phyloP scores from a whole-genome alignment of 2,329 filamentous ascomycete genomes.

The Colletotrichum filicis region DNA sequence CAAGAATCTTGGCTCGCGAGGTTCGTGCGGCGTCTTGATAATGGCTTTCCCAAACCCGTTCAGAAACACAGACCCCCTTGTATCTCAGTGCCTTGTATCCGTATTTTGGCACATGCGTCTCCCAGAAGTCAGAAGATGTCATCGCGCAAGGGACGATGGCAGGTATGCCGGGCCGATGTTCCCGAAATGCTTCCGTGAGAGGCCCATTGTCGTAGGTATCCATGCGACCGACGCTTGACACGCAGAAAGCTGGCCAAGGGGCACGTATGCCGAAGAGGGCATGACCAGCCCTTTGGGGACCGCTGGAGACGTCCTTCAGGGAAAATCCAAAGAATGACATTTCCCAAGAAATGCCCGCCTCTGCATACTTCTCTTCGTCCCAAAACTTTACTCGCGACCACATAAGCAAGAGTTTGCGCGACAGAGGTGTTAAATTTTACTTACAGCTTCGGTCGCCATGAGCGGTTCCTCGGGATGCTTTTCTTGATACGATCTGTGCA shows the following conservation, averaged over 20 bases:
- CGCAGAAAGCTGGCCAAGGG: background rate
- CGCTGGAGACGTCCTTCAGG: background rate
- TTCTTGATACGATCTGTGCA: background rate
- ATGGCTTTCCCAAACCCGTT: background rate
- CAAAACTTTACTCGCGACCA: background rate
- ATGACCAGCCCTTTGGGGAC: background rate
- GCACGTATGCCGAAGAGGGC: background rate
- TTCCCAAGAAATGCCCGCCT: conserved; percentile 24
- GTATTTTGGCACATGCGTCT: background rate
- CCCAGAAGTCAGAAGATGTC: conserved; percentile 13
- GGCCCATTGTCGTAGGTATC: background rate
- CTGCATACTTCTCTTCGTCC: conserved; percentile 16
- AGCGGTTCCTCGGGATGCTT: fast-evolving
- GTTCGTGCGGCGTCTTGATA: background rate
- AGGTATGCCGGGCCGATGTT: background rate
- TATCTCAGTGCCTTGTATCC: background rate
- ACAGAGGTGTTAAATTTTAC: background rate
- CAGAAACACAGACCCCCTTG: background rate
- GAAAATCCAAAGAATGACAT: conserved; percentile 1
- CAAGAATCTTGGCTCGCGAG: background rate
- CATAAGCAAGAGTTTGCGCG: background rate
- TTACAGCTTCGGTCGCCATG: background rate
- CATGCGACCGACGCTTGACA: background rate
- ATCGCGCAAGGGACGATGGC: background rate
- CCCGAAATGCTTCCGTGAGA: background rate